A percentile compares a stretch with the other conserved stretches of the same genome.
Conservation (phyloP, 257 asterid species). For the Prunella vulgaris region DNA sequence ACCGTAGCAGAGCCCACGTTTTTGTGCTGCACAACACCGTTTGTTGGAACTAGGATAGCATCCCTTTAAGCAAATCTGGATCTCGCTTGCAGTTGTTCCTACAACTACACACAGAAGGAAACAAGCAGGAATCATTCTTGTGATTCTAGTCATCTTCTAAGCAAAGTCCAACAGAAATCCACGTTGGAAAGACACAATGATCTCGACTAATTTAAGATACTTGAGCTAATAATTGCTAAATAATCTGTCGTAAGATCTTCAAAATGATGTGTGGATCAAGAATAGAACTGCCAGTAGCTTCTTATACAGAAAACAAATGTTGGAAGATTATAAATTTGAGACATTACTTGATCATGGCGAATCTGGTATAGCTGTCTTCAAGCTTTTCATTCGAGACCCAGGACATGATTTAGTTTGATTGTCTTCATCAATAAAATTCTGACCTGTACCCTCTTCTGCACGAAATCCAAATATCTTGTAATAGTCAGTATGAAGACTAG, state of each 20-base stretch:
- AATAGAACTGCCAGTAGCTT: slow-evolving; percentile 1
- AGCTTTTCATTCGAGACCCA: slow-evolving; percentile 23
- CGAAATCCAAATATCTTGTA: slow-evolving; percentile 1
- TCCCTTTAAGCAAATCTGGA: neutral
- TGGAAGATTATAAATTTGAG: neutral
- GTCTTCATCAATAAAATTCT: slow-evolving; percentile 35
- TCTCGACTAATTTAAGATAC: neutral
- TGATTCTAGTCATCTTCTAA: slow-evolving; percentile 1
- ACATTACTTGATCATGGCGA: slow-evolving; percentile 17
- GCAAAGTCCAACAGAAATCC: neutral
- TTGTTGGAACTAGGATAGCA: neutral
- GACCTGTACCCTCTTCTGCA: slow-evolving; percentile 49
- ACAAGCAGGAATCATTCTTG: slow-evolving; percentile 7
- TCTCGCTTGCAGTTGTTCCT: slow-evolving; percentile 13
- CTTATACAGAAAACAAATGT: neutral
- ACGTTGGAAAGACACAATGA: neutral
- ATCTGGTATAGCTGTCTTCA: slow-evolving; percentile 21
- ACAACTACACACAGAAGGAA: neutral
- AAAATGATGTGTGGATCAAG: slow-evolving; percentile 14
- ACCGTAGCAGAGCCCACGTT: neutral
- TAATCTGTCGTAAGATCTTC: neutral
- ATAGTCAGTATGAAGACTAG: slow-evolving; percentile 1
- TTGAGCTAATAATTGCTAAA: neutral
- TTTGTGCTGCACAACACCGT: neutral
- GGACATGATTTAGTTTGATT: slow-evolving; percentile 2